A percentile compares a stretch with the other conserved stretches of the same genome.
Conservation (phyloP, 1,139 yeast species). For the Ogataea hybrid region DNA sequence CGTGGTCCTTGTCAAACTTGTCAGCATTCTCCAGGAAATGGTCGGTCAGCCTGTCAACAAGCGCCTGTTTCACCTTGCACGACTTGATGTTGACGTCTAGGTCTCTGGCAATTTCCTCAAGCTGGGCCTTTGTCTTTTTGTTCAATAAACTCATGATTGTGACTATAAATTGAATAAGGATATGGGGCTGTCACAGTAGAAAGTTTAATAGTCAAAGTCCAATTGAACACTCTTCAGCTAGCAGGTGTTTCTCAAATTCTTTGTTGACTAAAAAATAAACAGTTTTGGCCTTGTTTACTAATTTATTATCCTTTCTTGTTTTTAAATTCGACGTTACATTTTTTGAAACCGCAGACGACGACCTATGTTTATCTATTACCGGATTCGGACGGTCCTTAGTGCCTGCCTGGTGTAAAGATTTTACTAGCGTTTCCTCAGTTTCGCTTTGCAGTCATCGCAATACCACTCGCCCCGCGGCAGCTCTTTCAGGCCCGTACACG, state of each 20-base stretch:
- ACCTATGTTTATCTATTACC: constrained; percentile 20
- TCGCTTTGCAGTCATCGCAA: constrained; percentile 75
- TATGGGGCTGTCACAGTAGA: too few relatives aligned
- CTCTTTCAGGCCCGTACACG: constrained; percentile 87
- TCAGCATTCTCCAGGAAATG: constrained; percentile 22
- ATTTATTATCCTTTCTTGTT: constrained; percentile 7
- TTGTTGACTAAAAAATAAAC: neutral
- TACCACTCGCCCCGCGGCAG: constrained; percentile 98
- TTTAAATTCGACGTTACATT: constrained; percentile 12
- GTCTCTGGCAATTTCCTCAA: constrained; percentile 31
- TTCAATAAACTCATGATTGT: constrained; percentile 17
- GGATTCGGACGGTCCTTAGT: constrained; percentile 5
- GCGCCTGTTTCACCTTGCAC: constrained; percentile 29
- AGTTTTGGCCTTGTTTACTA: constrained; percentile 5
- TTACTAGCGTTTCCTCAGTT: constrained; percentile 3
- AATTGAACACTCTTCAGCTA: constrained; percentile 1
- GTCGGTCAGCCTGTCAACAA: constrained; percentile 22
- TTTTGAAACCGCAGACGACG: constrained; percentile 13
- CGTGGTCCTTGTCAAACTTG: constrained; percentile 22
- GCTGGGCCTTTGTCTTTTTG: constrained; percentile 32
- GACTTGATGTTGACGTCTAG: constrained; percentile 24
- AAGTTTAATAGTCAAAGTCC: neutral
- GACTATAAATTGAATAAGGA: neutral
- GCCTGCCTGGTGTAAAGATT: constrained; percentile 5
- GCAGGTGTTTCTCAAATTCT: neutral